Base-by-base conservation (phyloP, 371 early-diverging fungal genomes). In the Entomophthora muscae region DNA sequence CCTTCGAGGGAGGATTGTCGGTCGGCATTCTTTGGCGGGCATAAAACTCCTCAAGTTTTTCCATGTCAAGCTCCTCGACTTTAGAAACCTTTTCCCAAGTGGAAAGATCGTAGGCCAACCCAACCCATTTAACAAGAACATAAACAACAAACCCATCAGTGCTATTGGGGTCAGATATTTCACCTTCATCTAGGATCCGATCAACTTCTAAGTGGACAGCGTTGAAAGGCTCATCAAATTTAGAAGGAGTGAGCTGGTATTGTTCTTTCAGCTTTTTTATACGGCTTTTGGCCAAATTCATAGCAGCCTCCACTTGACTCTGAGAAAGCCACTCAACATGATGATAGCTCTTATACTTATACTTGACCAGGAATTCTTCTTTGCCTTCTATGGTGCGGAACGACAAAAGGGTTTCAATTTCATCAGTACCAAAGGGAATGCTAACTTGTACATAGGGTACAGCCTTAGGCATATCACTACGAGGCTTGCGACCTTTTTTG, bases 51-150 rank as follows among this genome's bases (percentile, higher is more conserved):
- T 74, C 67, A 52, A 75, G 77, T 73, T 73, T 75, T 68, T 76
- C 75, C 17, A 70, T 70, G 71, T 63, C 71, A 57, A 68, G 71
- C 67, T 65, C 69, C 72, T 68, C 66, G 28, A 91, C 79, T 64
- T 82, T 76, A 22, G 82, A 82, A 33, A 78, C 76, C 3, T 76
- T 71, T 70, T 95, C 98, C 91, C 94, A 94, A 0, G 98, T 94
- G 33, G 82, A 74, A 1, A 75, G 69, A 67, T 94, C 95, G 69
- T 94, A 93, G 23, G 89, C 81, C 21, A 80, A 78, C 32, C 82
- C 80, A 59, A 78, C 79, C 98, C 98, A 97, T 68, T 95, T 97
- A 32, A 91, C 86, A 52, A 97, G 73, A 69, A 82, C 91, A 63
- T 76, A 85, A 3, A 88, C 70, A 53, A 73, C 78, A 31, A 72